A percentile compares a stretch with the other conserved stretches of the same genome.
phyloP scores from a whole-genome alignment of 129 eudicot genomes.

The Flaveria sonorensis region DNA sequence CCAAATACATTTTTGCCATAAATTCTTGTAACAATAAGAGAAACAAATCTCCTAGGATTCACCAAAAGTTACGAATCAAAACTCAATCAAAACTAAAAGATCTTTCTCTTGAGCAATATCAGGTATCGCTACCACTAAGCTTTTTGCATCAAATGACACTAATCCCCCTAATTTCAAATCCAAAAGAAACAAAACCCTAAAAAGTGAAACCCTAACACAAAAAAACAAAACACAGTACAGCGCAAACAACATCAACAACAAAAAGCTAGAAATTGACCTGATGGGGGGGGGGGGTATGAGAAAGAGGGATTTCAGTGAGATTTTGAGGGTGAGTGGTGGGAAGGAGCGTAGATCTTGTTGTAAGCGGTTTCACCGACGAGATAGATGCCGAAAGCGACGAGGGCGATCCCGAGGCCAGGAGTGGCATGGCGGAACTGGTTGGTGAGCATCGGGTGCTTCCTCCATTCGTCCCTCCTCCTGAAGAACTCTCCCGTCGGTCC shows the following conservation, averaged over 20 bases:
- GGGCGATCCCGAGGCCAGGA: conserved; percentile 87
- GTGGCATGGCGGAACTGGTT: conserved; percentile 87
- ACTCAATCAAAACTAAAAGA: neutral
- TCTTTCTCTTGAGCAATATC: neutral
- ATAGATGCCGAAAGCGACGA: conserved; percentile 83
- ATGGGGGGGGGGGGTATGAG: neutral
- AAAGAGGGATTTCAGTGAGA: conserved; percentile 29
- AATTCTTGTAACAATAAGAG: neutral
- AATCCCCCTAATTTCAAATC: too few relatives aligned
- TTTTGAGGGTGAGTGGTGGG: conserved; percentile 40
- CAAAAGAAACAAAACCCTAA: too few relatives aligned
- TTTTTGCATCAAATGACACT: too few relatives aligned
- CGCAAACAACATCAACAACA: neutral
- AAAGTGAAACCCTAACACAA: neutral
- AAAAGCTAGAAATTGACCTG: conserved; percentile 25
- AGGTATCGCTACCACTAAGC: neutral
- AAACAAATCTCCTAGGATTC: neutral
- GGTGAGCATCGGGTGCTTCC: conserved; percentile 83
- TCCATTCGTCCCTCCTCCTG: conserved; percentile 90
- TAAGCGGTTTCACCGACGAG: conserved; percentile 75
- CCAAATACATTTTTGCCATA: neutral
- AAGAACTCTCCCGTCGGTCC: conserved; percentile 95
- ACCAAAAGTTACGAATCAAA: neutral
- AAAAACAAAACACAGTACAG: neutral
- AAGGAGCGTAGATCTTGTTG: conserved; percentile 67